Percentiles rank a stretch among this genome's conserved stretches.
These are phyloP conservation scores for Drechslera avenae DNA, from an alignment of 2,329 filamentous ascomycete genomes.

Conservation along the genomic window DNA sequence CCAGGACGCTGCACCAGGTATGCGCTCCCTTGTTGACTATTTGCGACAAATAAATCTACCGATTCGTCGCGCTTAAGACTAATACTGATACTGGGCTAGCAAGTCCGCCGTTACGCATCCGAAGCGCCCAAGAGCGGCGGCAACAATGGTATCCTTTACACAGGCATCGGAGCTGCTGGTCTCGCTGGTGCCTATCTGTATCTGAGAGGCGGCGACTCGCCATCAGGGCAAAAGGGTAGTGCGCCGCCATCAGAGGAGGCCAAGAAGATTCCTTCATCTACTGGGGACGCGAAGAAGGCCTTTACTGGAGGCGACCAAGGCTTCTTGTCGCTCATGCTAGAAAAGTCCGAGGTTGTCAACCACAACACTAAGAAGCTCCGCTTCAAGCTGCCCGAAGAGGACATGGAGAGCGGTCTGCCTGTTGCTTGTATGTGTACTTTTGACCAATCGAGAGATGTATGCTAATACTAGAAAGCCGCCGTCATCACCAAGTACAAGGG, in stretches of 20 bases:
- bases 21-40: constrained; percentile 17
- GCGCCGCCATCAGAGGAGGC: constrained; percentile 43
- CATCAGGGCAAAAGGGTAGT: constrained; percentile 29
- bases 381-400: constrained; percentile 82
- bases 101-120: constrained; percentile 76
- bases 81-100: constrained; percentile 51
- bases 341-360: constrained; percentile 79
- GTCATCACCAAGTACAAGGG: constrained; percentile 91
- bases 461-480: constrained; percentile 58
- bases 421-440: constrained; percentile 67
- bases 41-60: constrained; percentile 24
- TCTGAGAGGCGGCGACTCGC: constrained; percentile 39
- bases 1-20: constrained; percentile 50
- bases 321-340: constrained; percentile 80
- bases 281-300: constrained; percentile 54
- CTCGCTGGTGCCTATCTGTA: constrained; percentile 62
- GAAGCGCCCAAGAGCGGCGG: constrained; percentile 59
- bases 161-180: constrained; percentile 63
- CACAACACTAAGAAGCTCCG: constrained; percentile 94
- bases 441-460: too few species aligned
- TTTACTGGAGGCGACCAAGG: constrained; percentile 90
- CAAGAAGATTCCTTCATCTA: constrained; percentile 49
- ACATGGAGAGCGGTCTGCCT: constrained; percentile 80
- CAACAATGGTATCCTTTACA: constrained; percentile 57
- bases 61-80: constrained; percentile 18